phyloP scores from a whole-genome alignment of 495 filamentous ascomycete species.

The Clohesyomyces aquaticus region DNA sequence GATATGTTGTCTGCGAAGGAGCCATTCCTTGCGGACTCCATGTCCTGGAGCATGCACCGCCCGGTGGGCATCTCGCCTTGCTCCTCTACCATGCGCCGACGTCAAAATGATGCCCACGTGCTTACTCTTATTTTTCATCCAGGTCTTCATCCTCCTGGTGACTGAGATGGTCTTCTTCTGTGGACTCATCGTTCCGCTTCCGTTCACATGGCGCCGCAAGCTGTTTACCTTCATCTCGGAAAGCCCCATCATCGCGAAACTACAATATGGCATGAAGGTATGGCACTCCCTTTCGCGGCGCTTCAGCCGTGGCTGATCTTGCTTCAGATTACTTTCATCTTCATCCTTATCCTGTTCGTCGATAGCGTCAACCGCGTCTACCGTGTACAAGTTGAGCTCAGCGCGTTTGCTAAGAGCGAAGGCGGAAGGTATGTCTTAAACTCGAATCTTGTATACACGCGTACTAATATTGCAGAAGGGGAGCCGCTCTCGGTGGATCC shows the following conservation, averaged over 20 bases:
- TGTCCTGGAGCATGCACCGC: not conserved
- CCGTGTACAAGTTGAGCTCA: constrained; percentile 89
- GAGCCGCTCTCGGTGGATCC: constrained; percentile 72
- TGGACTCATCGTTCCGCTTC: constrained; percentile 87
- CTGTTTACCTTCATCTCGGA: constrained; percentile 94
- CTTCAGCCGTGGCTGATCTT: not conserved
- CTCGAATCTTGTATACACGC: constrained; percentile 41
- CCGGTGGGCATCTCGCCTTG: not conserved
- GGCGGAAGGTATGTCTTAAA: constrained; percentile 50
- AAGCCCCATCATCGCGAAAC: constrained; percentile 76
- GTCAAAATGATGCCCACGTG: constrained; percentile 26
- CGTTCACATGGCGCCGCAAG: constrained; percentile 82
- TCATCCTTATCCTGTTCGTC: constrained; percentile 96
- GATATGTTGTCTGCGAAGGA: not conserved
- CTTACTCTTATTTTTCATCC: constrained; percentile 36
- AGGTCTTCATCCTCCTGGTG: constrained; percentile 94
- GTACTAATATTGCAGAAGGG: constrained; percentile 48
- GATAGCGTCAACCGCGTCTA: constrained; percentile 99
- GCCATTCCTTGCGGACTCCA: not conserved
- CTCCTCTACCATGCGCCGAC: not conserved
- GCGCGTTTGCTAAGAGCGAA: constrained; percentile 58
- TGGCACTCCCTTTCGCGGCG: constrained; percentile 11
- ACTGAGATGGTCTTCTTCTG: constrained; percentile 93
- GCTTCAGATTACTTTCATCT: constrained; percentile 87
- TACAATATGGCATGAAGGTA: constrained; percentile 81